Conservation (phyloP, 257 asterid genomes). For the Catharanthus roseus region DNA sequence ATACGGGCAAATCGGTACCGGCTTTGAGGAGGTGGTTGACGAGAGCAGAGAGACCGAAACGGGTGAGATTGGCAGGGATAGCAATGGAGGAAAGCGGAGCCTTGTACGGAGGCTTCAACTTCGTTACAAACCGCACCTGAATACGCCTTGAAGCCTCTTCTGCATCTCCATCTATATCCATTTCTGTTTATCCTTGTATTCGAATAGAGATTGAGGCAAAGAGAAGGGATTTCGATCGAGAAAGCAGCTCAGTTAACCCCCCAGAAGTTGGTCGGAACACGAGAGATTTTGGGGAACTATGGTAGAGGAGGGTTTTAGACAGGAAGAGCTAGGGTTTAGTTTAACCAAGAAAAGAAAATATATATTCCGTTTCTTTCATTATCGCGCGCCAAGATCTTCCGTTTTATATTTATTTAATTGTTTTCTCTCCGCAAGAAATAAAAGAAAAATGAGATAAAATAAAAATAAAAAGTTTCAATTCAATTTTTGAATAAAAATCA, state of each 20-base stretch:
- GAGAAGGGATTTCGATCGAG: background rate
- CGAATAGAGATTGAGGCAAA: background rate
- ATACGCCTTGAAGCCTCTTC: conserved; percentile 51
- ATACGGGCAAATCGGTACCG: conserved; percentile 25
- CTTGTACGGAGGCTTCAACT: conserved; percentile 50
- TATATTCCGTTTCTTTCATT: too few species aligned
- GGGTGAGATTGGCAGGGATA: conserved; percentile 71
- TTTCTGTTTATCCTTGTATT: conserved; percentile 5
- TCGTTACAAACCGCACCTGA: conserved; percentile 73
- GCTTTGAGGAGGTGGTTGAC: conserved; percentile 62
- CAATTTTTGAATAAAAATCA: too few species aligned
- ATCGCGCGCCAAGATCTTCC: too few species aligned
- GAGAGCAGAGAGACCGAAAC: conserved; percentile 60
- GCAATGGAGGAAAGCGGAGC: conserved; percentile 52
- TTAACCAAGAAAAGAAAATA: too few species aligned
- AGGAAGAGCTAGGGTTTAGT: background rate
- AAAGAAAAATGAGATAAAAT: too few species aligned
- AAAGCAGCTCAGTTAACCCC: background rate
- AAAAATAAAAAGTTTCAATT: too few species aligned
- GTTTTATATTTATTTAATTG: too few species aligned
- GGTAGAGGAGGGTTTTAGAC: background rate
- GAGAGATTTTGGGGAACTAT: background rate
- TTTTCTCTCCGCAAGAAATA: too few species aligned
- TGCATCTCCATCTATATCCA: conserved; percentile 46
- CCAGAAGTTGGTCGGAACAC: background rate